These are phyloP conservation scores for Penicillium sp. DNA, from an alignment of 2,329 filamentous ascomycete species.

Conservation along the genomic window DNA sequence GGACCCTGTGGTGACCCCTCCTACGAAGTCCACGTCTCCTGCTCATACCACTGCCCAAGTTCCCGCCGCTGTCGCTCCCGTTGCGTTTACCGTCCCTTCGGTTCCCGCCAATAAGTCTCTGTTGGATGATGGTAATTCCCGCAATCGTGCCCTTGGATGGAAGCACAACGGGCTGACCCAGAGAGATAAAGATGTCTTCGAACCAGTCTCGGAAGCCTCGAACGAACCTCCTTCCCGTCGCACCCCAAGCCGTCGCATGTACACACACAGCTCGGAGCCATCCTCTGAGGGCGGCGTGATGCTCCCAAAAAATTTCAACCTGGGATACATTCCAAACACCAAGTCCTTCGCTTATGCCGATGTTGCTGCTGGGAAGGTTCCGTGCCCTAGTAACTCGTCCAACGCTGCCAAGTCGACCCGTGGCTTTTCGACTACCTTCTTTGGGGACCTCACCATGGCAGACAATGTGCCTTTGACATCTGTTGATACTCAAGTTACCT, in stretches of 20 bases:
- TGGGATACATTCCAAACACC: background rate
- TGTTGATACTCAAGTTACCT: background rate
- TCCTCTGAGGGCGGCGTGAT: constrained; percentile 2
- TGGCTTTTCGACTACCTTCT: background rate
- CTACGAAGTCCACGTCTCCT: background rate
- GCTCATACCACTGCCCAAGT: background rate
- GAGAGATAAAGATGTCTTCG: background rate
- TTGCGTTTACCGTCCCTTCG: too few species aligned
- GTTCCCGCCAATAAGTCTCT: background rate
- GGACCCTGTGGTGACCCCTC: background rate
- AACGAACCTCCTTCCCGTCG: background rate
- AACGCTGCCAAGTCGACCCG: background rate
- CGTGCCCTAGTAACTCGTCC: background rate
- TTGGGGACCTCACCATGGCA: background rate
- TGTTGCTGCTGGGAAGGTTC: background rate
- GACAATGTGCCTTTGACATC: background rate
- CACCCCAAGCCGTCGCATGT: background rate
- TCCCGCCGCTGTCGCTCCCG: background rate
- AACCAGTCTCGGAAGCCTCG: background rate
- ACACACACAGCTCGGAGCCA: background rate
- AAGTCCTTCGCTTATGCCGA: background rate
- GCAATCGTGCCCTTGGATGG: background rate
- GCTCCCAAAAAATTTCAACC: constrained; percentile 16
- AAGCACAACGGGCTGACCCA: background rate
- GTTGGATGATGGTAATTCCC: constrained; percentile 1